Percentiles rank a stretch among this genome's conserved stretches.
Conservation (phyloP, 2,329 filamentous ascomycete species). For the Aspergillus hiratsukae region DNA sequence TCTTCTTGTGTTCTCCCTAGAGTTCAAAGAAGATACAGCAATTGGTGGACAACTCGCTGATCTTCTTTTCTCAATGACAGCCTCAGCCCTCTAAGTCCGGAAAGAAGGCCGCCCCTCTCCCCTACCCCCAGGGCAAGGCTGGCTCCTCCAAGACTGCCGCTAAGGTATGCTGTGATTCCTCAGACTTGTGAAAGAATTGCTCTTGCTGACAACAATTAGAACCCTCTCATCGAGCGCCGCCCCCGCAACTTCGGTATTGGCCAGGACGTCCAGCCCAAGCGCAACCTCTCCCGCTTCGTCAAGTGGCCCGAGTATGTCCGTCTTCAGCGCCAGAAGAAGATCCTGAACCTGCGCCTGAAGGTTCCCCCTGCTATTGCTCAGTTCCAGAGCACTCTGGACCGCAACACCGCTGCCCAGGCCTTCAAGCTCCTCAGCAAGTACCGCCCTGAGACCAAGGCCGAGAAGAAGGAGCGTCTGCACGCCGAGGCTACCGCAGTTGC, state of each 20-base stretch:
- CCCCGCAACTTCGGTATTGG: constrained; percentile 97
- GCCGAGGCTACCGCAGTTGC: constrained; percentile 97
- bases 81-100: constrained; percentile 97
- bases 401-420: constrained; percentile 91
- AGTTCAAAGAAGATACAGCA: constrained; percentile 78
- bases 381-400: constrained; percentile 96
- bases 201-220: constrained; percentile 51
- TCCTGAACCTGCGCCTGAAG: constrained; percentile 97
- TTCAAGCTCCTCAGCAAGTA: constrained; percentile 99
- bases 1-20: constrained; percentile 66
- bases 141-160: constrained; percentile 81
- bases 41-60: constrained; percentile 75
- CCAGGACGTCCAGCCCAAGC: constrained; percentile 95
- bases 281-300: constrained; percentile 96
- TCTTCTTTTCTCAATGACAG: constrained; percentile 99
- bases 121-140: constrained; percentile 93
- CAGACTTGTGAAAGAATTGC: not conserved
- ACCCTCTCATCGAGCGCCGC: constrained; percentile 98
- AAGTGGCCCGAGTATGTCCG: constrained; percentile 99
- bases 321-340: constrained; percentile 91
- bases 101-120: constrained; percentile 97
- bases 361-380: constrained; percentile 95
- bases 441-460: constrained; percentile 95
- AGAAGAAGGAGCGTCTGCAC: constrained; percentile 99
- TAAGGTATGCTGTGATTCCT: constrained; percentile 64